A percentile compares a stretch with the other conserved stretches of the same genome.
These are phyloP conservation scores for Galium porrigens DNA, from an alignment of 305 asterid genomes.

Conservation along the genomic window DNA sequence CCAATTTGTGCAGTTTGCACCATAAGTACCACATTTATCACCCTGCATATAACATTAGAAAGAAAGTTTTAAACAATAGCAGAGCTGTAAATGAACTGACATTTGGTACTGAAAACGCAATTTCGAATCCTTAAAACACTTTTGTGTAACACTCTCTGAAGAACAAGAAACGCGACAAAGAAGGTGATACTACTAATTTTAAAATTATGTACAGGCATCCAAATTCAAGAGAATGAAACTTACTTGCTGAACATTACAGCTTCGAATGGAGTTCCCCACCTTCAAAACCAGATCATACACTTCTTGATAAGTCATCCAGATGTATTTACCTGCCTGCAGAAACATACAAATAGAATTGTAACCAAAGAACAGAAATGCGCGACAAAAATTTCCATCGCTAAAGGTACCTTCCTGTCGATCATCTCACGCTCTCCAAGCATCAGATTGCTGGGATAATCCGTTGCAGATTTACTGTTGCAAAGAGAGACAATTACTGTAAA, in stretches of 20 bases:
- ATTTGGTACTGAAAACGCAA: too few relatives aligned
- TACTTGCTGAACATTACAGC: constrained; percentile 40
- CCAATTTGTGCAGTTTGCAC: constrained; percentile 77
- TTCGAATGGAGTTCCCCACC: constrained; percentile 49
- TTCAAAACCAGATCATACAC: constrained; percentile 44
- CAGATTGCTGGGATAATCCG: constrained; percentile 33
- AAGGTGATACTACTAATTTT: background rate
- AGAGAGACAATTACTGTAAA: background rate
- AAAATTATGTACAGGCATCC: too few relatives aligned
- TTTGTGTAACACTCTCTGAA: too few relatives aligned
- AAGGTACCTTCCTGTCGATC: constrained; percentile 37
- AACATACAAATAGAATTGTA: background rate
- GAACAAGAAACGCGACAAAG: background rate
- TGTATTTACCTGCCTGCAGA: constrained; percentile 49
- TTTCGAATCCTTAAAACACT: too few relatives aligned
- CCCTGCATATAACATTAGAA: constrained; percentile 28
- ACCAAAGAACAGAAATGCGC: background rate
- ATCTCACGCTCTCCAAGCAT: constrained; percentile 80
- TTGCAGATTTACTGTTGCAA: constrained; percentile 43
- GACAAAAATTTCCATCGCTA: background rate
- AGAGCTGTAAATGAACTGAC: too few relatives aligned
- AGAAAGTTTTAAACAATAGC: too few relatives aligned
- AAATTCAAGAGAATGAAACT: constrained; percentile 10
- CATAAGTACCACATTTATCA: constrained; percentile 61
- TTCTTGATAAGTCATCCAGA: constrained; percentile 54